These are phyloP conservation scores for Pseudocercospora pini-densiflorae DNA, from an alignment of 2,329 filamentous ascomycete genomes.

Conservation along the genomic window DNA sequence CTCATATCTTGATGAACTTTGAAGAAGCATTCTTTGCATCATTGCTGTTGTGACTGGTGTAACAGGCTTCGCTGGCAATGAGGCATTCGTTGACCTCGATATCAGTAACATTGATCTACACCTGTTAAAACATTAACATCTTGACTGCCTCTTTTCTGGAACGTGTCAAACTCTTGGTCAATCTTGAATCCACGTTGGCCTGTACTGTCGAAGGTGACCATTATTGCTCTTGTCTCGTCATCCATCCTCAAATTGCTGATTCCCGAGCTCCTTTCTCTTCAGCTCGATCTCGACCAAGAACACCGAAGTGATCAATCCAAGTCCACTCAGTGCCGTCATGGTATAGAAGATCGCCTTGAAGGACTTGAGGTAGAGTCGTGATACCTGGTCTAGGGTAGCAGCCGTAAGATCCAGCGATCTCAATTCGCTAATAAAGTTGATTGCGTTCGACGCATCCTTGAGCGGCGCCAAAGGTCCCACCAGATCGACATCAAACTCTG, in stretches of 20 bases:
- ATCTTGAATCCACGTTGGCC: too few species aligned
- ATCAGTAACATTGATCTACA: too few species aligned
- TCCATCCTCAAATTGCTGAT: neutral
- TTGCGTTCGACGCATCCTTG: slow-evolving; percentile 1
- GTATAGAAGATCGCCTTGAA: neutral
- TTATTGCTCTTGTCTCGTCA: neutral
- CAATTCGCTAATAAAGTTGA: neutral
- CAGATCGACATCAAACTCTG: neutral
- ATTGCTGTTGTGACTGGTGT: too few species aligned
- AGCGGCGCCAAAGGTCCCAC: neutral
- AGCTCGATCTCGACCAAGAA: neutral
- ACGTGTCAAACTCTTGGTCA: too few species aligned
- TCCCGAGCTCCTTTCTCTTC: neutral
- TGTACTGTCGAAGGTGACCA: too few species aligned
- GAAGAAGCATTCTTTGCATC: too few species aligned
- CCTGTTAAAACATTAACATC: too few species aligned
- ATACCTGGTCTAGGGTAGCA: neutral
- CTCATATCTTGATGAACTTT: too few species aligned
- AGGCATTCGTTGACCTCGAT: too few species aligned
- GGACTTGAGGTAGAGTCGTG: neutral
- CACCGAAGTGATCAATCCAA: neutral
- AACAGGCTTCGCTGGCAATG: too few species aligned
- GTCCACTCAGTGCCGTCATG: neutral
- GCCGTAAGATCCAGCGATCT: neutral
- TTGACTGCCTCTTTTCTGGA: too few species aligned